Evolutionary conservation across 2,329 filamentous ascomycete genomes (phyloP), one percentile per base, ranked within the genome.

Genomic region (Calonectria pseudoturangicola): DNA sequence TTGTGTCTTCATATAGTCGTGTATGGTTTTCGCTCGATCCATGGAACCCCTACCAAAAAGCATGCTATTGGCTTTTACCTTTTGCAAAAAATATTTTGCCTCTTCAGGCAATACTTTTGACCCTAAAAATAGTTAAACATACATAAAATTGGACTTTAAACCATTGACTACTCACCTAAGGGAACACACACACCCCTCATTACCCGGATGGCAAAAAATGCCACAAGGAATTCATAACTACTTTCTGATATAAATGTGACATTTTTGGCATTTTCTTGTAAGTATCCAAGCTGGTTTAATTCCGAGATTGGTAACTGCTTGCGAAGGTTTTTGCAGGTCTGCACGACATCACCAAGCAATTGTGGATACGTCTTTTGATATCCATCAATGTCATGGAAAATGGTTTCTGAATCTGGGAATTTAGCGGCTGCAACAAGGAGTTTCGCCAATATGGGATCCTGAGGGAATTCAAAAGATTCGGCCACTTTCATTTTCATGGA

Each of bases 361-460:
- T 79, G 71, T 5, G 71, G 39, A n/a, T 77, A 75, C 0, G 68
- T 76, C 47, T 79, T 79, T 16, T 77, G 71, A 25, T 77, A 75
- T 2, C 76, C 77, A 30, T 73, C 25, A 5, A 48, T 21, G 21
- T 54, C 50, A n/a, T 54, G 30, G 2, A 54, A 30, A 15, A 54
- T 54, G n/a, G 15, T 33, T n/a, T 54, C 27, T 9, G 50, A 18
- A 3, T n/a, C 28, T 8, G 50, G 50, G 27, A 30, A 54, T n/a
- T 54, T 30, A 15, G 28, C 28, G 2, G 50, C 50, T 54, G 50
- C 27, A 7, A 5, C 15, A 21, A 54, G 50, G 2, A 54, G 27
- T 10, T 54, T 54, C 15, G 16, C 28, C 4, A 54, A 12, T 18
- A 54, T 21, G 13, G 50, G 50, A n/a, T 54, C 50, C 15, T 30